These are phyloP conservation scores for Trametes polyzona DNA, from an alignment of 1,284 basidiomycete genomes.

Conservation along the genomic window DNA sequence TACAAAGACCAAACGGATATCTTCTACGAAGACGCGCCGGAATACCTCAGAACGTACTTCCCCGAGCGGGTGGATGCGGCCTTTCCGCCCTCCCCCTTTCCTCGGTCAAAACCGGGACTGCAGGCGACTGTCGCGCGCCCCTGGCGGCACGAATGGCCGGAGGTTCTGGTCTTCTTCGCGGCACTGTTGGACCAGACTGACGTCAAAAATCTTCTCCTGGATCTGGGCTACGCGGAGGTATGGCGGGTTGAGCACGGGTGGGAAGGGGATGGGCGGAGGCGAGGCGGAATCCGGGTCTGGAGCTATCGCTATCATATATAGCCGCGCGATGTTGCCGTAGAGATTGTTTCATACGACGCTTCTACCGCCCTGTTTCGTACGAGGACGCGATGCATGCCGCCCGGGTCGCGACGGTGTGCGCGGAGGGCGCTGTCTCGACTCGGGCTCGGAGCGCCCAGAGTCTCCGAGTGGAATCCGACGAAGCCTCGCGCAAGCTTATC, in stretches of 20 bases:
- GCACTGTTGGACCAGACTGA: slow-evolving; percentile 59
- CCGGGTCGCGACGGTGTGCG: not conserved
- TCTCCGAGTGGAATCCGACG: not conserved
- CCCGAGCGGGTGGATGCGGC: slow-evolving; percentile 60
- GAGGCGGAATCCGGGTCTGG: slow-evolving; percentile 75
- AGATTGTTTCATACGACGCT: not conserved
- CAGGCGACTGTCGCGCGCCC: slow-evolving; percentile 28
- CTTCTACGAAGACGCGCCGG: slow-evolving; percentile 78
- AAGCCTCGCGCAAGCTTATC: not conserved
- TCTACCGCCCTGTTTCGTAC: not conserved
- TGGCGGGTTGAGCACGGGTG: slow-evolving; percentile 73
- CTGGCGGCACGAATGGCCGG: slow-evolving; percentile 81
- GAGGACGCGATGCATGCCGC: not conserved
- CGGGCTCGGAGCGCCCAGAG: not conserved
- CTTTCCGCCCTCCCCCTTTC: slow-evolving; percentile 70
- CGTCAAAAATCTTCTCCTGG: slow-evolving; percentile 53
- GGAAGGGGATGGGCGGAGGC: slow-evolving; percentile 82
- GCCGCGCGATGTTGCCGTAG: not conserved
- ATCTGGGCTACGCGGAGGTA: slow-evolving; percentile 69
- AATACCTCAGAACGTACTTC: slow-evolving; percentile 70
- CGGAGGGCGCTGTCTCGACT: not conserved
- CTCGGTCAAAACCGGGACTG: slow-evolving; percentile 57
- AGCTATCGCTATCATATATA: slow-evolving; percentile 12
- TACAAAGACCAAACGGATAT: slow-evolving; percentile 86
- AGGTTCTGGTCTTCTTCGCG: slow-evolving; percentile 82